Percentiles rank a stretch among this genome's conserved stretches.
These are phyloP conservation scores for Cordyceps pruinosa DNA, from an alignment of 2,329 filamentous ascomycete genomes.

Conservation along the genomic window DNA sequence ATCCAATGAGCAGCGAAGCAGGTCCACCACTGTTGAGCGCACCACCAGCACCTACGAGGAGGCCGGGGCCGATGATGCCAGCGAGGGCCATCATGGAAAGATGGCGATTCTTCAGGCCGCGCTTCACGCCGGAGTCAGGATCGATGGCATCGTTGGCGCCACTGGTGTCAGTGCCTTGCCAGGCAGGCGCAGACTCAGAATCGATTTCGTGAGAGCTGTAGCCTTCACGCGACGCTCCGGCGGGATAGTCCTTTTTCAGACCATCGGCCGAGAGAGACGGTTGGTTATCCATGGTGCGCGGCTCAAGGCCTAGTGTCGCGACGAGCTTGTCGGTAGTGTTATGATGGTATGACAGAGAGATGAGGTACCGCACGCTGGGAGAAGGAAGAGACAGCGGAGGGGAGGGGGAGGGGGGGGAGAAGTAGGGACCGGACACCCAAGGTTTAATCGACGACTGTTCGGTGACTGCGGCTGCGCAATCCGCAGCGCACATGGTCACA, in stretches of 20 bases:
- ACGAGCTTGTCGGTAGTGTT: neutral
- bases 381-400: neutral
- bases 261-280: neutral
- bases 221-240: neutral
- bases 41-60: slow-evolving; percentile 65
- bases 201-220: slow-evolving; percentile 9
- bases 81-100: slow-evolving; percentile 59
- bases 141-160: slow-evolving; percentile 27
- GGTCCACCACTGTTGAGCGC: slow-evolving; percentile 64
- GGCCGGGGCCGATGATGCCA: slow-evolving; percentile 60
- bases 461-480: neutral
- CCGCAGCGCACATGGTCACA: neutral
- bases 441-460: neutral
- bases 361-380: too few relatives aligned
- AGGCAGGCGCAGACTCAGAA: slow-evolving; percentile 1
- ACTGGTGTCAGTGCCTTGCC: slow-evolving; percentile 6
- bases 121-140: slow-evolving; percentile 58
- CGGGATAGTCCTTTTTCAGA: slow-evolving; percentile 1
- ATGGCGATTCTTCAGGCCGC: slow-evolving; percentile 62
- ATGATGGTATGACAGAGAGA: neutral
- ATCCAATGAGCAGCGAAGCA: slow-evolving; percentile 65
- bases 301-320: neutral
- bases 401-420: neutral
- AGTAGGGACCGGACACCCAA: neutral
- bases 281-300: neutral